Percentiles rank a stretch among this genome's conserved stretches.
phyloP scores from a whole-genome alignment of 176 grass and related monocot species.

The Paspalum notatum region DNA sequence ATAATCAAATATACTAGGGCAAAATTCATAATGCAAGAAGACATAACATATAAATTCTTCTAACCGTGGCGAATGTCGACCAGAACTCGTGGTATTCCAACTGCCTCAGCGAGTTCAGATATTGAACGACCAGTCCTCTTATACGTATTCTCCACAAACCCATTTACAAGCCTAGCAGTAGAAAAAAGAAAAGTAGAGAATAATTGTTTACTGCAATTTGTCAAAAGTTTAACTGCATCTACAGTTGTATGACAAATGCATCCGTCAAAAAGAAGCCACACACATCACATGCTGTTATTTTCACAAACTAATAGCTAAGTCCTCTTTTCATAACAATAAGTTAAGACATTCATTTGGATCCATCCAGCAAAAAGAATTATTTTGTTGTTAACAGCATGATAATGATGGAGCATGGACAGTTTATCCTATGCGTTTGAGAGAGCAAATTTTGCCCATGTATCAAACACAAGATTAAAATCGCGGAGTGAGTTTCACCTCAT shows the following conservation, averaged over 20 bases:
- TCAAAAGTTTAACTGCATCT: background rate
- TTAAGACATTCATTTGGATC: no score
- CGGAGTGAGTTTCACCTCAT: slow-evolving; percentile 50
- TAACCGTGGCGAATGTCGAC: slow-evolving; percentile 97
- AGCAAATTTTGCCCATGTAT: background rate
- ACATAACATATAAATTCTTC: slow-evolving; percentile 12
- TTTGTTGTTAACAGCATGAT: no score
- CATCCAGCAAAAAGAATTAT: no score
- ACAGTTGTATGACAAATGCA: no score
- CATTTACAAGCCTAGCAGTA: slow-evolving; percentile 84
- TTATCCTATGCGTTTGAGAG: no score
- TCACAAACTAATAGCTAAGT: no score
- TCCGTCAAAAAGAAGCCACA: no score
- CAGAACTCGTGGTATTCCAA: slow-evolving; percentile 86
- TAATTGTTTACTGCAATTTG: background rate
- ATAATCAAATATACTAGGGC: background rate
- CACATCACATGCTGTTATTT: no score
- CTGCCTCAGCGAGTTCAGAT: slow-evolving; percentile 71
- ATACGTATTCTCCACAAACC: slow-evolving; percentile 63
- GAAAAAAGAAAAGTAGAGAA: background rate
- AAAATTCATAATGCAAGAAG: background rate
- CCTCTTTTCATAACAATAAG: no score
- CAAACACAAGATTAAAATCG: background rate
- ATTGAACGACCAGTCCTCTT: slow-evolving; percentile 83
- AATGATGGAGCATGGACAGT: no score